Evolutionary conservation across 768 basidiomycete genomes (phyloP).

Genomic region (Gymnopilus junonius): DNA sequence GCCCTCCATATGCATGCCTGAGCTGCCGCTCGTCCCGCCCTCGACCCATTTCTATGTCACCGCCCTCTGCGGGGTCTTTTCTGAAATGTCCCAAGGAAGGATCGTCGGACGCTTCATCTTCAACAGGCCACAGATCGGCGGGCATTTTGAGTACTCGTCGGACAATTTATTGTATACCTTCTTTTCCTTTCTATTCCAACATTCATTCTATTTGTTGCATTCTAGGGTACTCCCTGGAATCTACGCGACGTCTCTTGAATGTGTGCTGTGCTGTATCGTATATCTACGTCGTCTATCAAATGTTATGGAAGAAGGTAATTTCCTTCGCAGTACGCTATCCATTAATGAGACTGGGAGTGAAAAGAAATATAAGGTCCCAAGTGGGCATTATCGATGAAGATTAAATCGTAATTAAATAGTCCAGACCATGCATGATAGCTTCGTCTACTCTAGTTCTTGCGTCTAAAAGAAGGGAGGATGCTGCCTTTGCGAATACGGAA

Average conservation of each 20-base stretch:
- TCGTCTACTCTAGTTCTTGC: conserved; percentile 15
- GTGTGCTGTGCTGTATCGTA: background rate
- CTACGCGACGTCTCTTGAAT: background rate
- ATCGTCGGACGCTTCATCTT: background rate
- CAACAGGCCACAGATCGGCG: conserved; percentile 6
- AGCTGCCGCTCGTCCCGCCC: background rate
- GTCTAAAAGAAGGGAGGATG: conserved; percentile 32
- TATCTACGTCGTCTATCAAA: background rate
- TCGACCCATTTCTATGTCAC: background rate
- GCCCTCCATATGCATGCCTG: background rate
- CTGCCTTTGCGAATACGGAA: conserved; percentile 50
- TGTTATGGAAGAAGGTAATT: background rate
- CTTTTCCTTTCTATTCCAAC: background rate
- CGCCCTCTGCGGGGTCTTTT: background rate
- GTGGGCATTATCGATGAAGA: background rate
- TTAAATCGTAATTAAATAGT: background rate
- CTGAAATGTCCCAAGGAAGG: background rate
- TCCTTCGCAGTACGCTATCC: background rate
- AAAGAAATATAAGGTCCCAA: background rate
- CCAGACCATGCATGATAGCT: background rate
- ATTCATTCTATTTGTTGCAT: background rate
- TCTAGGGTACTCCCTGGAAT: too few species aligned
- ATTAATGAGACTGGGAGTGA: background rate
- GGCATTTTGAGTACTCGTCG: conserved; percentile 6
- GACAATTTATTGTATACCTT: background rate